A percentile compares a stretch with the other conserved stretches of the same genome.
Conservation (phyloP, 805 yeast genomes). For the Hanseniaspora valbyensis region DNA sequence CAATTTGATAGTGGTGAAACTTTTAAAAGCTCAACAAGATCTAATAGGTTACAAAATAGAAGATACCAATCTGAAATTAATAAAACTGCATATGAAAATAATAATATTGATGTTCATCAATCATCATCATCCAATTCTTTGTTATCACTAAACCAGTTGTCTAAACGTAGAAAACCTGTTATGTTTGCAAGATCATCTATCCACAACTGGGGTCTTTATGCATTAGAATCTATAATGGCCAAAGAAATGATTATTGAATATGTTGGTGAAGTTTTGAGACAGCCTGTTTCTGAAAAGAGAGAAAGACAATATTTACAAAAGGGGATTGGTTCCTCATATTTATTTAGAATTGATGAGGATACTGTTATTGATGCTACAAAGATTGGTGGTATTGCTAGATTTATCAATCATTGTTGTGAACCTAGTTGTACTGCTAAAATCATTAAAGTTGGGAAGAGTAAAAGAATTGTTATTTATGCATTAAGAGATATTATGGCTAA, state of each 20-base stretch:
- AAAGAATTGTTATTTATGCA: constrained; percentile 91
- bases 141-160: constrained; percentile 71
- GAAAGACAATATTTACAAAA: constrained; percentile 75
- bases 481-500: constrained; percentile 75
- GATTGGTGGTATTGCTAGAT: constrained; percentile 92
- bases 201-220: constrained; percentile 97
- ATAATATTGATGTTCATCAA: neutral
- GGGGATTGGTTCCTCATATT: constrained; percentile 91
- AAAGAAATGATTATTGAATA: constrained; percentile 96
- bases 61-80: constrained; percentile 65
- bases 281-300: constrained; percentile 85
- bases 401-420: constrained; percentile 92
- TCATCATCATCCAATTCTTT: constrained; percentile 55
- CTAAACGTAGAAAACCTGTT: constrained; percentile 84
- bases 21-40: constrained; percentile 43
- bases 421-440: constrained; percentile 97
- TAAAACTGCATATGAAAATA: neutral
- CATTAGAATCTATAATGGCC: constrained; percentile 89
- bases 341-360: constrained; percentile 85
- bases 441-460: constrained; percentile 85
- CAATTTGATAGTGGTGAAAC: constrained; percentile 10
- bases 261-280: constrained; percentile 89
- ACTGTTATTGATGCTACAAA: constrained; percentile 96
- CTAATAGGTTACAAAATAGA: constrained; percentile 75
- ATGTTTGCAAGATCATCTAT: constrained; percentile 95